Base-by-base conservation (phyloP, 116 monocot species). In the Dioscorea cayenensis region DNA sequence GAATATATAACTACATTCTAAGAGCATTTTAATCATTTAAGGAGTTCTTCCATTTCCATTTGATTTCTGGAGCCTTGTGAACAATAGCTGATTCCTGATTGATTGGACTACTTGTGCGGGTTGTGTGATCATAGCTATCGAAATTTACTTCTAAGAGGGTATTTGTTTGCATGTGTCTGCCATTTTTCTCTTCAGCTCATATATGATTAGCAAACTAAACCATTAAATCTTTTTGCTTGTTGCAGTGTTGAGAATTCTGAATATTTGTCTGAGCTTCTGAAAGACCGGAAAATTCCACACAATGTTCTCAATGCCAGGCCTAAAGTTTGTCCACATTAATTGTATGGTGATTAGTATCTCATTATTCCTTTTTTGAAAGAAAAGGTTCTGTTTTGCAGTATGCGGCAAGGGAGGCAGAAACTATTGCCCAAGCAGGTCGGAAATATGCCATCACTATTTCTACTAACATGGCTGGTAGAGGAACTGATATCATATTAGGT, bases 401-500 rank as follows among this genome's bases (percentile, higher is more conserved):
- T 87, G 99, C 99, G 72, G 99, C 94, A 75, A 91, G 84, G 67
- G 99, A 99, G 76, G 99, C 99, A 80, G 91, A 99, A 84, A 89
- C 85, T 70, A 76, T 99, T 82, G 99, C 99, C 52, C 99, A 99
- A 82, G 99, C 99, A 37, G 99, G 99, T 71, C 71, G 94, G 67
- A 94, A 99, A 73, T 82, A 85, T 82, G 99, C 91, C 29, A 99
- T 99, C 82, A 99, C 99, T 20, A 94, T 99, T 73, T 93, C 99
- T 60, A 99, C 99, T 22, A 99, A 99, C 70, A 99, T 99, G 99
- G 99, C 99, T 80, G 99, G 99, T 55, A 83, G 99, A 76, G 99
- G 99, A 75, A 99, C 99, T 75, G 99, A 99, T 84, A 99, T 99
- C 68, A 99, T 99, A 64, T 76, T 99, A 37, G 99, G 99, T 67